Base-by-base conservation (phyloP, 352 stramenopile species). In the Globisporangium ultimum region DNA sequence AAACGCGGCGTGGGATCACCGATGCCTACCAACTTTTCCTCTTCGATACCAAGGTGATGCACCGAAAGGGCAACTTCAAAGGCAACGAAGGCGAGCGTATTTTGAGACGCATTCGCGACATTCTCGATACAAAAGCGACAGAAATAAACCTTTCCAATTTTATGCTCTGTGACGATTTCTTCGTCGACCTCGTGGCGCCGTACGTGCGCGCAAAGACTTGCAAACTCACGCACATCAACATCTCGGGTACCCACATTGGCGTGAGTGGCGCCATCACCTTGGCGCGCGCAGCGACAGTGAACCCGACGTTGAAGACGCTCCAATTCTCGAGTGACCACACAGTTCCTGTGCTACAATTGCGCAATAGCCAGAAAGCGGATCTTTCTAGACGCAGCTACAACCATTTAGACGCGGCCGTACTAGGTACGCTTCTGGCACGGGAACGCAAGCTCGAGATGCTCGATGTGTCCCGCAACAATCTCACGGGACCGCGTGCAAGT, bases 41-140 rank as follows among this genome's bases (percentile, higher is more conserved):
- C 18, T 87, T 82, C 54, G 83, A 92, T 36, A 73, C 84, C 45
- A 85, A 78, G 34, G 71, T 67, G 1, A 64, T 86, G 60, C 65
- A 87, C 53, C 78, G 77, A 48, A 78, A 76, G 40, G 80, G 83
- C 32, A 87, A 86, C 45, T 92, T 92, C 43, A 86, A 81, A 20
- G 70, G 67, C n/a, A 70, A 68, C 0, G 70, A 89, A 21, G 78
- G 80, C 8, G 76, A 88, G 3, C 15, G 51, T 3, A 80, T 87
- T 32, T 63, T 92, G 6, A 70, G 86, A 28, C 66, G 78, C 15
- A 74, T 92, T 20, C 68, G 77, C 1, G 69, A 68, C 10, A 57
- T 92, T 10, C 66, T 67, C 8, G 71, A 68, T 43, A 59, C 60
- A 0, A 66, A 67, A 0, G 68, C 73, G 12, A 72, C 55, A 14